Conservation (phyloP, 2,329 filamentous ascomycete genomes). For the Beauveria pseudobassiana region DNA sequence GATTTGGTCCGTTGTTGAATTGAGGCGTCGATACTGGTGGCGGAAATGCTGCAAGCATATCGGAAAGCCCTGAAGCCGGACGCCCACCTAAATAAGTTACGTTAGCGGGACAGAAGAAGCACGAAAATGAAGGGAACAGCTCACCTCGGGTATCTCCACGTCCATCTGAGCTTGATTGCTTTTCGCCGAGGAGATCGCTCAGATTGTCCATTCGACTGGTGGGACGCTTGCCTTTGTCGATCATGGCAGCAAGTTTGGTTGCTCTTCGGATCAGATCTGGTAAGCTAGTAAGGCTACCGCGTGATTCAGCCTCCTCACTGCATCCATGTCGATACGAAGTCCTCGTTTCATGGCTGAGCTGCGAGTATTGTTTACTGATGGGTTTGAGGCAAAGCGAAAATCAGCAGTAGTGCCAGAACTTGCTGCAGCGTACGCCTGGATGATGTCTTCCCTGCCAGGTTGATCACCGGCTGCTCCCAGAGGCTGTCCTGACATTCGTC, state of each 20-base stretch:
- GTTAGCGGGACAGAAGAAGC: slow-evolving; percentile 15
- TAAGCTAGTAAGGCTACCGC: slow-evolving; percentile 85
- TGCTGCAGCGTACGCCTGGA: slow-evolving; percentile 43
- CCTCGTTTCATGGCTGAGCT: slow-evolving; percentile 55
- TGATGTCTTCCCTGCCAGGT: slow-evolving; percentile 21
- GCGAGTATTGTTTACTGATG: slow-evolving; percentile 27
- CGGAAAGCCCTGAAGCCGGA: slow-evolving; percentile 48
- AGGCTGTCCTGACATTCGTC: not conserved
- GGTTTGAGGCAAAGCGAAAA: slow-evolving; percentile 17
- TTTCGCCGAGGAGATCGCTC: slow-evolving; percentile 41
- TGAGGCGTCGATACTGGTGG: slow-evolving; percentile 47
- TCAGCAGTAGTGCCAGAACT: slow-evolving; percentile 35
- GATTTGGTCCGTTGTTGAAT: slow-evolving; percentile 32
- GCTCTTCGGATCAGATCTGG: slow-evolving; percentile 86
- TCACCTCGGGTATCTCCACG: slow-evolving; percentile 35
- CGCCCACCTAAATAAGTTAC: slow-evolving; percentile 32
- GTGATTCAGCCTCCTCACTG: slow-evolving; percentile 73
- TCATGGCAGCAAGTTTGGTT: slow-evolving; percentile 76
- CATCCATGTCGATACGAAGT: slow-evolving; percentile 72
- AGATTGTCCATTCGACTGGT: slow-evolving; percentile 51
- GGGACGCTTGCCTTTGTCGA: slow-evolving; percentile 70
- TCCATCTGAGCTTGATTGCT: slow-evolving; percentile 28
- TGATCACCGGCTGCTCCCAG: slow-evolving; percentile 10
- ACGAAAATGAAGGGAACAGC: slow-evolving; percentile 14
- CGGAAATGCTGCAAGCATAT: slow-evolving; percentile 60